A percentile compares a stretch with the other conserved stretches of the same genome.
These are phyloP conservation scores for Phellopilus nigrolimitatus DNA, from an alignment of 1,284 basidiomycete genomes.

Conservation along the genomic window DNA sequence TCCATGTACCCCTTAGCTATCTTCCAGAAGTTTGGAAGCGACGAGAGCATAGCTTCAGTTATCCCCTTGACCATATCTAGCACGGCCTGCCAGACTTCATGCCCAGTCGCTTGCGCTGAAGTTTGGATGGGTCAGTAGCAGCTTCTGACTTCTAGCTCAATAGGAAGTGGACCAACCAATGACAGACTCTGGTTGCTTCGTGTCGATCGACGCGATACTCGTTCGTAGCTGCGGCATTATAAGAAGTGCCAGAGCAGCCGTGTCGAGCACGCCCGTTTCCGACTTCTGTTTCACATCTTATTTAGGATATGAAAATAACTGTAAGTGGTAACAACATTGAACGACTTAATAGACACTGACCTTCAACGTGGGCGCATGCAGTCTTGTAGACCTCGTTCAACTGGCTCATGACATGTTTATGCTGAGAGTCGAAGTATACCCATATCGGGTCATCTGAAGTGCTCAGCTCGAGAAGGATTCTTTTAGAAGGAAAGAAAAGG, in stretches of 20 bases:
- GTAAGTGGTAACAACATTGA: not conserved
- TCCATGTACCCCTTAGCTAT: slow-evolving; percentile 90
- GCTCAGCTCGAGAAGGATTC: slow-evolving; percentile 82
- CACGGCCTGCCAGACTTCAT: slow-evolving; percentile 80
- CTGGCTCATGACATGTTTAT: slow-evolving; percentile 76
- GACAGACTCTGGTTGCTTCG: slow-evolving; percentile 56
- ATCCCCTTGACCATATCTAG: slow-evolving; percentile 67
- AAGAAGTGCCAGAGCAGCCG: slow-evolving; percentile 37
- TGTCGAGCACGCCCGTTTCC: slow-evolving; percentile 31
- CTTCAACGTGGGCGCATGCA: slow-evolving; percentile 49
- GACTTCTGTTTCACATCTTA: slow-evolving; percentile 37
- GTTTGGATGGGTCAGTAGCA: too few species aligned
- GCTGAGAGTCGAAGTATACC: slow-evolving; percentile 93
- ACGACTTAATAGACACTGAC: slow-evolving; percentile 38
- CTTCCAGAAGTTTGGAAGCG: slow-evolving; percentile 91
- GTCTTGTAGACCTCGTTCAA: slow-evolving; percentile 68
- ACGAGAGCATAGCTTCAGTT: slow-evolving; percentile 63
- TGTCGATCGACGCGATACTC: slow-evolving; percentile 54
- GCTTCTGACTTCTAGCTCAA: too few species aligned
- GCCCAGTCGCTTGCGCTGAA: slow-evolving; percentile 59
- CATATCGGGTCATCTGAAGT: slow-evolving; percentile 85
- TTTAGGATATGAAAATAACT: slow-evolving; percentile 29
- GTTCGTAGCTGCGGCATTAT: slow-evolving; percentile 53
- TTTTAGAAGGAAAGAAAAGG: slow-evolving; percentile 33
- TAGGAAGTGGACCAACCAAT: slow-evolving; percentile 48